A percentile compares a stretch with the other conserved stretches of the same genome.
Conservation (phyloP, 2,329 filamentous ascomycete genomes). For the Aspergillus fischeri region DNA sequence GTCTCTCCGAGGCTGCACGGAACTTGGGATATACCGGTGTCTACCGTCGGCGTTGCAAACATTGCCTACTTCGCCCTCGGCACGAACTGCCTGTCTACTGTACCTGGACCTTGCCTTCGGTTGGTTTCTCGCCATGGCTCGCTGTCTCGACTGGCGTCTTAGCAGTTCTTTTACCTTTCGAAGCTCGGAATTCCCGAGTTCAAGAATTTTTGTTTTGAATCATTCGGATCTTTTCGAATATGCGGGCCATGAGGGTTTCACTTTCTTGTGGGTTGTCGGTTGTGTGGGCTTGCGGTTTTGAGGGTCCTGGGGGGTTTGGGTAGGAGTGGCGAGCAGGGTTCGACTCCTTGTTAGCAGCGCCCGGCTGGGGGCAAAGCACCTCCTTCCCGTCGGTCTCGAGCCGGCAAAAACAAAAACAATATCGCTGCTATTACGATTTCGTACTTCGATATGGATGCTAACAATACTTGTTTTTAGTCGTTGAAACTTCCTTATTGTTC, state of each 20-base stretch:
- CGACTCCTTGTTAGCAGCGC: neutral
- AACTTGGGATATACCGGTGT: neutral
- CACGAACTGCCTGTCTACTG: neutral
- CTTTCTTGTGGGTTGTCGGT: constrained; percentile 17
- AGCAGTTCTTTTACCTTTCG: neutral
- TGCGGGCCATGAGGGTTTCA: neutral
- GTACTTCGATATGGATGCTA: neutral
- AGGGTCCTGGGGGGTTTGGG: neutral
- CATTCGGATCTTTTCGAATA: neutral
- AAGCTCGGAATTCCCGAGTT: neutral
- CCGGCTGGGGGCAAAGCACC: neutral
- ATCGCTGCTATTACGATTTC: neutral
- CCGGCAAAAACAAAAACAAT: neutral
- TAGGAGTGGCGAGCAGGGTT: neutral
- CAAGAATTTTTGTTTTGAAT: neutral
- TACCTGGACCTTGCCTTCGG: neutral
- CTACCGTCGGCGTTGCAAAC: neutral
- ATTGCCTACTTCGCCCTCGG: neutral
- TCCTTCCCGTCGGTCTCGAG: neutral
- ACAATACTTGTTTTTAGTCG: neutral
- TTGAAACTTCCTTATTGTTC: too few relatives aligned
- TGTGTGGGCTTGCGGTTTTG: constrained; percentile 24
- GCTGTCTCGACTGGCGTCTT: neutral
- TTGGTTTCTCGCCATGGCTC: neutral
- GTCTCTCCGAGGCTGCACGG: neutral